A percentile compares a stretch with the other conserved stretches of the same genome.
phyloP scores from a whole-genome alignment of 768 basidiomycete genomes.

The Asterophora parasitica region DNA sequence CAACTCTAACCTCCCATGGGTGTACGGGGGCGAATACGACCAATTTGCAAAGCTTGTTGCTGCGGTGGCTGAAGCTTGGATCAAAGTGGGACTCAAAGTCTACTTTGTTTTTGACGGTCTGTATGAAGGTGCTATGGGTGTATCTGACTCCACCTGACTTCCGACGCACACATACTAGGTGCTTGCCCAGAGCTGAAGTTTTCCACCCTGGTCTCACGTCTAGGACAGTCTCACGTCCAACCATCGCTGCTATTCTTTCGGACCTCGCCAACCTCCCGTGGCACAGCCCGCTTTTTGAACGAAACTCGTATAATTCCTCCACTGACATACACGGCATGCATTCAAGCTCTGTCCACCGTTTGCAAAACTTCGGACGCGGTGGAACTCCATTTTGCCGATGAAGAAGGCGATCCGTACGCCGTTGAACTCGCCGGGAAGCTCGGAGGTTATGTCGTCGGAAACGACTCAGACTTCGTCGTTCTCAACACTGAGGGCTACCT shows the following conservation, averaged over 20 bases:
- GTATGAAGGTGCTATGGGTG: slow-evolving; percentile 16
- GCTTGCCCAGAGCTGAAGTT: slow-evolving; percentile 71
- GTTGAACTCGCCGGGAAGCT: slow-evolving; percentile 76
- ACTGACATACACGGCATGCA: slow-evolving; percentile 51
- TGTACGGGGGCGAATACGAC: slow-evolving; percentile 78
- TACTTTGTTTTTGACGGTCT: slow-evolving; percentile 83
- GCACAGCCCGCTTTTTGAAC: slow-evolving; percentile 60
- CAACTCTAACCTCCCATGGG: slow-evolving; percentile 67
- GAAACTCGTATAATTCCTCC: slow-evolving; percentile 77
- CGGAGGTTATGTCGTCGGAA: slow-evolving; percentile 69
- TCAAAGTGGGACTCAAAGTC: slow-evolving; percentile 55
- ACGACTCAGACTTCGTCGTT: slow-evolving; percentile 81
- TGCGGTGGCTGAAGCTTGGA: slow-evolving; percentile 60
- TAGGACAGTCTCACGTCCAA: slow-evolving; percentile 53
- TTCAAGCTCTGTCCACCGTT: slow-evolving; percentile 46
- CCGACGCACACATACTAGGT: slow-evolving; percentile 35
- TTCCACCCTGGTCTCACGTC: slow-evolving; percentile 55
- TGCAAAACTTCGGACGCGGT: slow-evolving; percentile 31
- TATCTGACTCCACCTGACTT: slow-evolving; percentile 13
- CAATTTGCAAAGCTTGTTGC: slow-evolving; percentile 47
- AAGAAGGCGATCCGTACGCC: slow-evolving; percentile 80
- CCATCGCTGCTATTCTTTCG: slow-evolving; percentile 74
- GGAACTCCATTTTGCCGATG: slow-evolving; percentile 68
- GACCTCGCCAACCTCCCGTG: slow-evolving; percentile 62
- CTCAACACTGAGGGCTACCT: slow-evolving; percentile 70